Percentiles rank a stretch among this genome's conserved stretches.
Conservation (phyloP, 106 monocot genomes). For the Xerophyta viscosa region DNA sequence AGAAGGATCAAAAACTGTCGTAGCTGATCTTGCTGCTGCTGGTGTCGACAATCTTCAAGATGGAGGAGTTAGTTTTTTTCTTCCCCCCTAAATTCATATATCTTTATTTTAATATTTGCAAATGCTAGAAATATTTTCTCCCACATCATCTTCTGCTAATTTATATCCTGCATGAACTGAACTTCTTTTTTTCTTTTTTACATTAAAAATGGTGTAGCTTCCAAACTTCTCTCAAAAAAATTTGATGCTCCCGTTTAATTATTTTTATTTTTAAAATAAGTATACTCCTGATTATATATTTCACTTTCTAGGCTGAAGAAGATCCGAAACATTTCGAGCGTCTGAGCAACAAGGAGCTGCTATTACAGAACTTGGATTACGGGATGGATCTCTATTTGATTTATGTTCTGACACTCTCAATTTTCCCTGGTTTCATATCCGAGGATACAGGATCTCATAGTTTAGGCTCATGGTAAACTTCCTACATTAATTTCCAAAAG, state of each 20-base stretch:
- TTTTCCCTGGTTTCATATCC: slow-evolving; percentile 85
- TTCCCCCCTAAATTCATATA: not conserved
- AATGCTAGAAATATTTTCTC: no score
- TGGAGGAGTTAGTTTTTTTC: slow-evolving; percentile 7
- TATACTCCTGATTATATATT: no score
- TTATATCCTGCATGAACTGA: no score
- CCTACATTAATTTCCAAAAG: not conserved
- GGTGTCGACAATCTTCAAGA: slow-evolving; percentile 24
- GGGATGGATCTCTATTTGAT: slow-evolving; percentile 48
- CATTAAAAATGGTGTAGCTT: no score
- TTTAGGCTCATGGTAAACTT: slow-evolving; percentile 69
- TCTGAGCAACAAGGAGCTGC: slow-evolving; percentile 44
- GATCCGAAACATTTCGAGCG: slow-evolving; percentile 38
- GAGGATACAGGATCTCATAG: slow-evolving; percentile 80
- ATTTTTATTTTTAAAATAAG: no score
- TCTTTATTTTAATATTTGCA: no score
- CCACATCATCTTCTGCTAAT: no score
- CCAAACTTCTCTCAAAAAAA: no score
- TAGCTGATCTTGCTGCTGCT: slow-evolving; percentile 71
- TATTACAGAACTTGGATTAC: slow-evolving; percentile 63
- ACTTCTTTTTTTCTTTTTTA: no score
- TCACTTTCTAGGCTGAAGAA: slow-evolving; percentile 28
- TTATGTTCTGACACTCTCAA: slow-evolving; percentile 72
- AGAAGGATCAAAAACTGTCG: slow-evolving; percentile 67
- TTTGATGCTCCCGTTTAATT: no score